These are phyloP conservation scores for Botrytis elliptica DNA, from an alignment of 2,329 filamentous ascomycete species.

Conservation along the genomic window DNA sequence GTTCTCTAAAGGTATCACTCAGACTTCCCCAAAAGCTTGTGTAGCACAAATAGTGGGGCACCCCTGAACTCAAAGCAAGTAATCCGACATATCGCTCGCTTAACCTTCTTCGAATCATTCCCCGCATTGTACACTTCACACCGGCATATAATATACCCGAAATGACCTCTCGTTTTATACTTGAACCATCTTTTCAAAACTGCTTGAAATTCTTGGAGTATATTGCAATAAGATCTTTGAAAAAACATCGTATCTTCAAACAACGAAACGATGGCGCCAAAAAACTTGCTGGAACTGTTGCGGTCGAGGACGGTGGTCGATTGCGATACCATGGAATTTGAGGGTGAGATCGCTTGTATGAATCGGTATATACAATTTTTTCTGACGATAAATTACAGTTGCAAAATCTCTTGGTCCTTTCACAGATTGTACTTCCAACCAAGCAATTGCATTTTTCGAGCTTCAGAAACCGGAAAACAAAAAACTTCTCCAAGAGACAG, in stretches of 20 bases:
- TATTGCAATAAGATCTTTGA: neutral
- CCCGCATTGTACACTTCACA: constrained; percentile 5
- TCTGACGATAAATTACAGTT: constrained; percentile 39
- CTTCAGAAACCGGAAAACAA: constrained; percentile 45
- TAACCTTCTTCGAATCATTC: neutral
- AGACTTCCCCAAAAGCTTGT: neutral
- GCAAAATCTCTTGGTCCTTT: constrained; percentile 49
- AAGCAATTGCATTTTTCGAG: constrained; percentile 53
- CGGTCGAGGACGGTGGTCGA: constrained; percentile 48
- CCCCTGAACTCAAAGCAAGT: neutral
- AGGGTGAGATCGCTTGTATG: constrained; percentile 39
- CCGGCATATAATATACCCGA: constrained; percentile 5
- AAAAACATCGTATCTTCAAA: neutral
- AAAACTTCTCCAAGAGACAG: constrained; percentile 42
- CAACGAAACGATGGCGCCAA: constrained; percentile 20
- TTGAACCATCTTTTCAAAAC: neutral
- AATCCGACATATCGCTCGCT: neutral
- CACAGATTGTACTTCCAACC: constrained; percentile 54
- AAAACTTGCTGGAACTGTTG: constrained; percentile 45
- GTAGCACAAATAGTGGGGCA: neutral
- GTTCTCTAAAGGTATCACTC: neutral
- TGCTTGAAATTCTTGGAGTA: neutral
- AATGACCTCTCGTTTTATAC: neutral
- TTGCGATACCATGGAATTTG: constrained; percentile 51
- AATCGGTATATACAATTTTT: neutral